phyloP scores from a whole-genome alignment of 495 filamentous ascomycete species.

The Staphylotrichum tortipilum region DNA sequence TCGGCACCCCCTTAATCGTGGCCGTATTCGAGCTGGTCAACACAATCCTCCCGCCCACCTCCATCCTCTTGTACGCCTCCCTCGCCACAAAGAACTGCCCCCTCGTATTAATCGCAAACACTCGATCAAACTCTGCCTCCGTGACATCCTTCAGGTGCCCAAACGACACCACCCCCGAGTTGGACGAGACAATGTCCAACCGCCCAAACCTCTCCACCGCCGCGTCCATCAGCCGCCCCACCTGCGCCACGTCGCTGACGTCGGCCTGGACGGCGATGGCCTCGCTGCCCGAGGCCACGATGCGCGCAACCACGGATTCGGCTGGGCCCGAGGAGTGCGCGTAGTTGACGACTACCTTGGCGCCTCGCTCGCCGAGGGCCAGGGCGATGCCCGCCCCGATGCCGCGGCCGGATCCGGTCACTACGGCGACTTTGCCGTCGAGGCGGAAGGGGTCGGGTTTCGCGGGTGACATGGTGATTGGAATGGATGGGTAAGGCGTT shows the following conservation, averaged over 20 bases:
- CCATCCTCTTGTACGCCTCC: constrained; percentile 51
- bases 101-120: constrained; percentile 63
- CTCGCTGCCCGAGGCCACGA: constrained; percentile 42
- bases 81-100: constrained; percentile 70
- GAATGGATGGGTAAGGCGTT: too few species aligned
- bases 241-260: constrained; percentile 54
- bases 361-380: constrained; percentile 59
- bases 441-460: constrained; percentile 8
- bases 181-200: constrained; percentile 61
- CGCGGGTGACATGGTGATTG: too few species aligned
- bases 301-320: constrained; percentile 49
- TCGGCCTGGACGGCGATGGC: constrained; percentile 63
- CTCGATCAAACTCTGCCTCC: constrained; percentile 58
- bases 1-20: constrained; percentile 47
- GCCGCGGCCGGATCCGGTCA: constrained; percentile 45
- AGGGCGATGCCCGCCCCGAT: constrained; percentile 65
- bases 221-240: constrained; percentile 37
- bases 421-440: constrained; percentile 36
- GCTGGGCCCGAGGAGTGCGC: constrained; percentile 48
- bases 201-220: constrained; percentile 49
- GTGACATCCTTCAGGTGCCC: constrained; percentile 56
- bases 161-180: constrained; percentile 50
- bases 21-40: constrained; percentile 52
- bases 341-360: constrained; percentile 66
- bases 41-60: constrained; percentile 48